Conservation (phyloP, 2,329 filamentous ascomycete species). For the Ophiostoma australiae region DNA sequence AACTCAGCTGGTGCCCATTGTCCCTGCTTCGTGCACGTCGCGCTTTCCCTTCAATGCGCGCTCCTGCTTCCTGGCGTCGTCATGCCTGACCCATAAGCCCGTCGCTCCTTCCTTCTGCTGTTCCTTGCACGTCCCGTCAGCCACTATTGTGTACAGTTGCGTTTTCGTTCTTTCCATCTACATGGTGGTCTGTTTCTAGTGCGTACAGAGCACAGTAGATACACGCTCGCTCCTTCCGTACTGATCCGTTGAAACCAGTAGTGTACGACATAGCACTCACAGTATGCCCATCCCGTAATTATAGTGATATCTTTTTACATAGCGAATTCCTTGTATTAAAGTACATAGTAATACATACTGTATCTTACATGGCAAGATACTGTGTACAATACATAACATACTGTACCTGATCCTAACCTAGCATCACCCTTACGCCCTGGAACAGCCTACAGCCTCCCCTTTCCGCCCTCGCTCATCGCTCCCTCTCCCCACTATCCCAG, state of each 20-base stretch:
- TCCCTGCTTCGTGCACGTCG: neutral
- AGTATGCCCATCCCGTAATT: neutral
- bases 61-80: neutral
- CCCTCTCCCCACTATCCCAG: neutral
- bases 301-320: neutral
- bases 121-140: neutral
- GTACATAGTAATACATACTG: too few species aligned
- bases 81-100: slow-evolving; percentile 4
- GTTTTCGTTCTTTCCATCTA: neutral
- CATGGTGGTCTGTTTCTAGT: neutral
- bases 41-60: neutral
- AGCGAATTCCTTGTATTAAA: neutral
- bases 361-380: too few species aligned
- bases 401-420: neutral
- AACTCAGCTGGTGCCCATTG: neutral
- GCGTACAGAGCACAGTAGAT: neutral
- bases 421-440: neutral
- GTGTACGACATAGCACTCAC: neutral
- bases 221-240: neutral
- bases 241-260: neutral
- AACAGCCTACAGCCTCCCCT: neutral
- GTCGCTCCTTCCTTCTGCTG: neutral
- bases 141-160: neutral
- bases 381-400: neutral
- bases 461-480: neutral